Base-by-base conservation (phyloP, 2,329 filamentous ascomycete species). In the Botrytis byssoidea region DNA sequence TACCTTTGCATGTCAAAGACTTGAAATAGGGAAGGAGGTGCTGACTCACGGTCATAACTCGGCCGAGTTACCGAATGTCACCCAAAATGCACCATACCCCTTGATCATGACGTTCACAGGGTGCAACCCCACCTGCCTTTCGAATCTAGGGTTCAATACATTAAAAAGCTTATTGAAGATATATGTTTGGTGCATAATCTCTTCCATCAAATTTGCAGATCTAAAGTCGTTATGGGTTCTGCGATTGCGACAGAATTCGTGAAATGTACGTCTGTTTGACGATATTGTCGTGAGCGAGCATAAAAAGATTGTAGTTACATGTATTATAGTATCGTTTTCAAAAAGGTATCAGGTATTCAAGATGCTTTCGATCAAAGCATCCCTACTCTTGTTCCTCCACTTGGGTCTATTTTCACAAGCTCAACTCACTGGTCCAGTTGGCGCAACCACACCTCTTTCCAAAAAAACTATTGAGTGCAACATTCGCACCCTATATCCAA, bases 401-500 rank as follows among this genome's bases (percentile, higher is more conserved):
- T 18, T 72, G 10, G 25, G 18, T n/a, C 20, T 42, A n/a, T 25
- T 59, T 8, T 68, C 71, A 42, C 40, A 44, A 29, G 63, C 71
- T 20, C 71, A 72, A 42, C 71, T 72, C 1, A 69, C 40, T 29
- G 71, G 71, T 25, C 71, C 71, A 22, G 78, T 82, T 22, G 81
- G 81, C 8, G 77, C 80, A 40, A 77, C 75, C 2, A 82, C 81
- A 1, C 44, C 75, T 9, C 76, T 82, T 12, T 74, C 75, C 2
- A 6, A 77, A 6, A 82, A 82, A 67, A 77, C 67, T 0, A 76
- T 69, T 12, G 76, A 79, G 60, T 83, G 81, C 75, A 83, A 79
- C 68, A 77, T 82, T n/a, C 76, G 82, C 14, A 82, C 71, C 81
- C 82, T 72, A 79, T 80, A 20, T 79, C 76, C 10, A 74, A 78